Evolutionary conservation across 2,329 filamentous ascomycete genomes (phyloP).

Genomic region (Rutstroemia sp.): DNA sequence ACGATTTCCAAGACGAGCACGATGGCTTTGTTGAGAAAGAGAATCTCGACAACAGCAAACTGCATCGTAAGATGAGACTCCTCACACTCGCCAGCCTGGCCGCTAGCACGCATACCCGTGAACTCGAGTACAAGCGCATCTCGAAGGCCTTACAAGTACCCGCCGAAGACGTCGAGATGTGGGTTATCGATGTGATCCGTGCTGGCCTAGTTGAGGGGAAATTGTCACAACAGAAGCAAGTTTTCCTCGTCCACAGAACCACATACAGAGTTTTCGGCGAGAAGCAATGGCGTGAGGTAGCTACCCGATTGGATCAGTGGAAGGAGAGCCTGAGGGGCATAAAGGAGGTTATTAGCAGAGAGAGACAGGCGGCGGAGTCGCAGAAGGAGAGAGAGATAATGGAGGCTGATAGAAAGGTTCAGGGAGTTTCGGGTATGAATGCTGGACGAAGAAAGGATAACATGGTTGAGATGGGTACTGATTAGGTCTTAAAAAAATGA

Average conservation of each 20-base stretch:
- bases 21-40: slow-evolving; percentile 75
- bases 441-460: slow-evolving; percentile 37
- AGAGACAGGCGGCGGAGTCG: slow-evolving; percentile 71
- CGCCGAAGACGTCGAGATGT: slow-evolving; percentile 83
- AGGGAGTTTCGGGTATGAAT: slow-evolving; percentile 30
- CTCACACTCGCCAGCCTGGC: slow-evolving; percentile 88
- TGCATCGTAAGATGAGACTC: slow-evolving; percentile 93
- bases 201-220: slow-evolving; percentile 94
- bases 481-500: slow-evolving; percentile 18
- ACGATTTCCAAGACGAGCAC: slow-evolving; percentile 91
- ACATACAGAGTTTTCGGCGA: slow-evolving; percentile 96
- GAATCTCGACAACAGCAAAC: slow-evolving; percentile 60
- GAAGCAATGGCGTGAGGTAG: slow-evolving; percentile 96
- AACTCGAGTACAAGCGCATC: slow-evolving; percentile 83
- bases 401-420: slow-evolving; percentile 58
- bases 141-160: slow-evolving; percentile 79
- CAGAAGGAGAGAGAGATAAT: slow-evolving; percentile 72
- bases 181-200: slow-evolving; percentile 97
- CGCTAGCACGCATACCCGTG: slow-evolving; percentile 73
- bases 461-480: slow-evolving; percentile 31
- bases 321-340: slow-evolving; percentile 73
- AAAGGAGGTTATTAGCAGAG: slow-evolving; percentile 66
- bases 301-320: slow-evolving; percentile 87
- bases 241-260: slow-evolving; percentile 92
- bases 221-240: slow-evolving; percentile 83